These are phyloP conservation scores for Solanum chaucha DNA, from an alignment of 257 asterid species.

Conservation along the genomic window DNA sequence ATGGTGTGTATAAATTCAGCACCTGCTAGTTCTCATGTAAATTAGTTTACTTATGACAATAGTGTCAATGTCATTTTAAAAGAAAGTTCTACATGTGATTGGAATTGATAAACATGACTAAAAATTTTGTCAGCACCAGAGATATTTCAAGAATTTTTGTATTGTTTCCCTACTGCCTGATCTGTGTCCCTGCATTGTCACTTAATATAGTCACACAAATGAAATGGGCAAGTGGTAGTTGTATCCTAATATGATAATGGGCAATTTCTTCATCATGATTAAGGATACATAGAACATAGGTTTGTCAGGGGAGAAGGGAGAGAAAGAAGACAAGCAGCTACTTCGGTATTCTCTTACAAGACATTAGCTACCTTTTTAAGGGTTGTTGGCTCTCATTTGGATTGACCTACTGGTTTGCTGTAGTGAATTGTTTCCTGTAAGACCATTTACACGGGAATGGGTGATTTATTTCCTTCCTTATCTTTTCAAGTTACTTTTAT, in stretches of 20 bases:
- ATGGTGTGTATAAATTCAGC: neutral
- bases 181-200: neutral
- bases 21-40: neutral
- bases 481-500: conserved; percentile 1
- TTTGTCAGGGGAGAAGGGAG: neutral
- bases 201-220: neutral
- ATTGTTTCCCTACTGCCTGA: neutral
- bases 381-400: neutral
- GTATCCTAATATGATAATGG: neutral
- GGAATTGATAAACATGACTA: neutral
- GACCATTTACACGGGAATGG: neutral
- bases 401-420: neutral
- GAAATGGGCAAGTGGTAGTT: neutral
- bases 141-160: neutral
- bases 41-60: neutral
- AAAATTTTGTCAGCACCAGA: neutral
- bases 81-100: neutral
- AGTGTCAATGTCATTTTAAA: neutral
- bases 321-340: neutral
- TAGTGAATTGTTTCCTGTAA: neutral
- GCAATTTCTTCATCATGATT: neutral
- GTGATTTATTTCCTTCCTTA: neutral
- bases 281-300: neutral
- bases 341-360: neutral
- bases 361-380: neutral